phyloP scores from a whole-genome alignment of 2,329 filamentous ascomycete species.

The Mycosphaerella sp. region DNA sequence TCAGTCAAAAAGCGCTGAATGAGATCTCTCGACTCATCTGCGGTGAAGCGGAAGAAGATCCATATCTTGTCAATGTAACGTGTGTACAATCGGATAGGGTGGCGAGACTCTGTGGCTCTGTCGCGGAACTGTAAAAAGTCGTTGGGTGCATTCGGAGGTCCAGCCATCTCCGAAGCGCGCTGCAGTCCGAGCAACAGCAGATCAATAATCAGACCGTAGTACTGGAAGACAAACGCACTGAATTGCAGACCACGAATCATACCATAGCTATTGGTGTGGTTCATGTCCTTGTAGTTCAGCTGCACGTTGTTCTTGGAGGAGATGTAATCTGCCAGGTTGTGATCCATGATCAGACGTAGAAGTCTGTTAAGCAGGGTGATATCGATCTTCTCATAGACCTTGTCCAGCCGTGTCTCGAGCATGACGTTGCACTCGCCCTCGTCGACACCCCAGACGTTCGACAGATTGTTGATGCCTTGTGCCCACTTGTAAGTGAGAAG shows the following conservation, averaged over 20 bases:
- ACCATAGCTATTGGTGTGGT: slow-evolving; percentile 97
- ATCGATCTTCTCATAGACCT: slow-evolving; percentile 99
- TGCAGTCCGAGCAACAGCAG: slow-evolving; percentile 85
- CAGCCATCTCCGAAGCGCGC: slow-evolving; percentile 95
- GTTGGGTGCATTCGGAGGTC: slow-evolving; percentile 86
- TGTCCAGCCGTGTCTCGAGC: slow-evolving; percentile 97
- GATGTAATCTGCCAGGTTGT: slow-evolving; percentile 98
- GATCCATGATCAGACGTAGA: slow-evolving; percentile 94
- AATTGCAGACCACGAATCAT: slow-evolving; percentile 98
- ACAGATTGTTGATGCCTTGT: slow-evolving; percentile 96
- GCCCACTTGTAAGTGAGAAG: slow-evolving; percentile 97
- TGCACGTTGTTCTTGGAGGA: slow-evolving; percentile 99
- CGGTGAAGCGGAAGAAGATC: slow-evolving; percentile 91
- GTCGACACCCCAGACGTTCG: slow-evolving; percentile 87
- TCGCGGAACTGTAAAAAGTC: slow-evolving; percentile 98
- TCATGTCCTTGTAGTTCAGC: slow-evolving; percentile 99
- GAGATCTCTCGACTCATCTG: slow-evolving; percentile 88
- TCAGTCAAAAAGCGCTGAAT: slow-evolving; percentile 98
- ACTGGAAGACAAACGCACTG: slow-evolving; percentile 98
- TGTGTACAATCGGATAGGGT: slow-evolving; percentile 96
- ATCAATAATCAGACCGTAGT: slow-evolving; percentile 93
- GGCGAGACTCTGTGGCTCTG: slow-evolving; percentile 80
- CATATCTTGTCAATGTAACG: slow-evolving; percentile 98
- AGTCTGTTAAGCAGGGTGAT: slow-evolving; percentile 90
- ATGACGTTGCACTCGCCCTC: slow-evolving; percentile 97